Evolutionary conservation across 2,329 filamentous ascomycete species (phyloP).

Genomic region (Venturia asperata): DNA sequence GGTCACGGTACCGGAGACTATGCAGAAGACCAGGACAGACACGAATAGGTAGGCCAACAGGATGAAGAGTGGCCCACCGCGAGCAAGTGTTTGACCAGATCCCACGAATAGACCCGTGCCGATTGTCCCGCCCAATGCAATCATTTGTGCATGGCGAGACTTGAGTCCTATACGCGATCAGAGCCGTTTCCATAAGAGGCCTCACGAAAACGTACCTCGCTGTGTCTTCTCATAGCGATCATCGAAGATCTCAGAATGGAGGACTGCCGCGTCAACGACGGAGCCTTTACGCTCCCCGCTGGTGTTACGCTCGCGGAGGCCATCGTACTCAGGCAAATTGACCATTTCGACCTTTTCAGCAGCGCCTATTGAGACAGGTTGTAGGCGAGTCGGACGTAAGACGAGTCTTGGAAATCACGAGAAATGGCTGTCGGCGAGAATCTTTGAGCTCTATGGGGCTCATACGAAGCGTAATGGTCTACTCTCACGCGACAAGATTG

Average conservation of each 20-base stretch:
- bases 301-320: not conserved
- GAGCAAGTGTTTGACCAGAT: conserved; percentile 32
- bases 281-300: conserved; percentile 21
- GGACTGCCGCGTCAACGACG: conserved; percentile 25
- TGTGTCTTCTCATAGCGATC: conserved; percentile 33
- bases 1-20: conserved; percentile 44
- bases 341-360: not conserved
- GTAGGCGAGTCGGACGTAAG: not conserved
- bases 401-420: not conserved
- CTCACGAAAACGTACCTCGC: conserved; percentile 25
- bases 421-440: not conserved
- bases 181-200: not conserved
- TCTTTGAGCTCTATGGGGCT: not conserved
- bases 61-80: conserved; percentile 37
- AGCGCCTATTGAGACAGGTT: not conserved
- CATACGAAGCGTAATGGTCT: not conserved
- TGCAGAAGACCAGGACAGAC: conserved; percentile 38
- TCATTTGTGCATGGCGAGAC: conserved; percentile 52
- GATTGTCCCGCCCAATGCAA: conserved; percentile 68
- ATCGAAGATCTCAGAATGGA: conserved; percentile 29
- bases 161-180: conserved; percentile 36
- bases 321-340: not conserved
- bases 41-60: conserved; percentile 41
- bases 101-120: conserved; percentile 40
- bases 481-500: not conserved